phyloP scores from a whole-genome alignment of 225 moss, liverwort and hornwort species.

The Takakia lepidozioides region DNA sequence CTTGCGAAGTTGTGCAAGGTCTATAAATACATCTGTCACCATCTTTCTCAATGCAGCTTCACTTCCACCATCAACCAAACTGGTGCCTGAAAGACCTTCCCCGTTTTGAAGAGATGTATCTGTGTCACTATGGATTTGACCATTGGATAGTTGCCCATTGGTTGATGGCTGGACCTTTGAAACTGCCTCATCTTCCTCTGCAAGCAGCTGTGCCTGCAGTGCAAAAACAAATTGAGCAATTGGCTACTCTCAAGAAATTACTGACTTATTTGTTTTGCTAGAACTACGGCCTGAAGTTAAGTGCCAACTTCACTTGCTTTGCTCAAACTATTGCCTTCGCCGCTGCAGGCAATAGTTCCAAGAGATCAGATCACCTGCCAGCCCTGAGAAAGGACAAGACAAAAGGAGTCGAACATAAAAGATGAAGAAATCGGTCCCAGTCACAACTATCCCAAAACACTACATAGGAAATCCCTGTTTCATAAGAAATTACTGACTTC shows the following conservation, averaged over 20 bases:
- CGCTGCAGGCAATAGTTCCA: no score
- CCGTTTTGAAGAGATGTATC: conserved; percentile 19
- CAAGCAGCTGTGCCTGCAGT: conserved; percentile 78
- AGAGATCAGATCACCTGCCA: no score
- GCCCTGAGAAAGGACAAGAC: neutral
- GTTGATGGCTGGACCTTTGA: conserved; percentile 22
- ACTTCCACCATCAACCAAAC: conserved; percentile 30
- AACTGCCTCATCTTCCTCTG: conserved; percentile 54
- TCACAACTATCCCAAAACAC: no score
- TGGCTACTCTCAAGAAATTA: neutral
- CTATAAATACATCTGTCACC: conserved; percentile 70
- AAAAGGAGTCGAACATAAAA: no score
- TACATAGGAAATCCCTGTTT: no score
- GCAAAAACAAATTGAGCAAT: neutral
- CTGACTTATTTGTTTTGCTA: neutral
- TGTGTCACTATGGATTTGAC: conserved; percentile 34
- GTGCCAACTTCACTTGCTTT: no score
- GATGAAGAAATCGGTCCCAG: no score
- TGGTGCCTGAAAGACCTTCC: conserved; percentile 11
- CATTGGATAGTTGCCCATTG: conserved; percentile 31
- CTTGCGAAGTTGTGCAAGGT: conserved; percentile 77
- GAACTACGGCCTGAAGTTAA: no score
- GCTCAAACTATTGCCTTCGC: no score
- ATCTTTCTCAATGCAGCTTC: conserved; percentile 54
- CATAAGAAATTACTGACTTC: neutral